Percentiles rank a stretch among this genome's conserved stretches.
These are phyloP conservation scores for Vitellaria paradoxa DNA, from an alignment of 179 eudicot genomes.

Conservation along the genomic window DNA sequence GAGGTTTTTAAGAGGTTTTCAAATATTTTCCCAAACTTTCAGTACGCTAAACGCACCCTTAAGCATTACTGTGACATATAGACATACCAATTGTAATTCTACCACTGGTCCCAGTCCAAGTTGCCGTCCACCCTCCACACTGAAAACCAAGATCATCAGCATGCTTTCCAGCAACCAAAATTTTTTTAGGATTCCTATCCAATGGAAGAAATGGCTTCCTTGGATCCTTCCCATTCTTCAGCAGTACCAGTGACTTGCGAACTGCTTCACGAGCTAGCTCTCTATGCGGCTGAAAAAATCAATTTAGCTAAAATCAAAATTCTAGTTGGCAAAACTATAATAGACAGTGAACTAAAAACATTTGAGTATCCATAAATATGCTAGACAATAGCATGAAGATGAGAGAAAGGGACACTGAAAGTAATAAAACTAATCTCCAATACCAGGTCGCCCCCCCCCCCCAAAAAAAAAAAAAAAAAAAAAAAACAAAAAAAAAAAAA, in stretches of 20 bases:
- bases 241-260: conserved; percentile 71
- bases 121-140: conserved; percentile 84
- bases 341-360: neutral
- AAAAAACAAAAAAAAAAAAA: too few relatives aligned
- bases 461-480: too few relatives aligned
- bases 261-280: conserved; percentile 92
- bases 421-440: too few relatives aligned
- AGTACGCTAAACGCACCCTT: too few relatives aligned
- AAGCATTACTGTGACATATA: neutral
- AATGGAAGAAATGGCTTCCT: conserved; percentile 65
- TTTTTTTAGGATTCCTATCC: conserved; percentile 49
- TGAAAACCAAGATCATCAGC: conserved; percentile 77
- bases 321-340: too few relatives aligned
- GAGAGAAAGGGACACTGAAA: too few relatives aligned
- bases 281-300: conserved; percentile 56
- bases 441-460: too few relatives aligned
- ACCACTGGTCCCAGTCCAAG: conserved; percentile 76
- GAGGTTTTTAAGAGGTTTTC: too few relatives aligned
- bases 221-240: conserved; percentile 73
- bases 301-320: too few relatives aligned
- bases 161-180: conserved; percentile 79
- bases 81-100: conserved; percentile 72
- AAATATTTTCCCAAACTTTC: too few relatives aligned
- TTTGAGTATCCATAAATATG: too few relatives aligned
- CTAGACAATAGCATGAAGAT: too few relatives aligned